Base-by-base conservation (phyloP, 208 protist species). In the Trypanosoma avium region DNA sequence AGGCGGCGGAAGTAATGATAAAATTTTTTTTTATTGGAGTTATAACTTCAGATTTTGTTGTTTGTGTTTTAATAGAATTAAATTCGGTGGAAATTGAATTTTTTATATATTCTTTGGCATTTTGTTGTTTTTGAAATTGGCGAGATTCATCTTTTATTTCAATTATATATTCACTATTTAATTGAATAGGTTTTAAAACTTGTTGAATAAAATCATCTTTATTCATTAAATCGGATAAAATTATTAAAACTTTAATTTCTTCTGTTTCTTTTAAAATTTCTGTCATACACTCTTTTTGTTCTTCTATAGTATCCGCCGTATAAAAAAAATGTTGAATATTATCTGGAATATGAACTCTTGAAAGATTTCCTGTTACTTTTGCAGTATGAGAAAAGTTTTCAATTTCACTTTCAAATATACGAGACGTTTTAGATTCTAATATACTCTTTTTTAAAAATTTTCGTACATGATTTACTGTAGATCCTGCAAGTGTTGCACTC, bases 401-500 rank as follows among this genome's bases (percentile, higher is more conserved):
- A 1, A 72, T 53, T 42, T 67, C 61, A 30, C 65, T 60, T 45
- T 90, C 87, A 70, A 96, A 96, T 15, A 96, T 79, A 12, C 73
- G 79, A 8, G 86, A 79, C 7, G 85, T 76, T 45, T 79, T 76
- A 40, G 81, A 78, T 19, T 77, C 83, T 9, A 96, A 69, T 5
- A 93, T 46, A 53, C 85, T 92, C 72, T 94, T 94, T 66, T 93
- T 94, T 77, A 96, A 88, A 77, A 86, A 96, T 9, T 81, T 77
- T 3, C 87, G 82, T 43, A 96, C 77, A 71, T 96, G 90, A 63
- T 92, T 93, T 2, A 96, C 87, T 17, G 84, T 92, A 0, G 87
- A 92, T 2, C 84, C 86, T 9, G 84, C 81, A 0, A 96, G 78
- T 10, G 90, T 96, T 10, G 88, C 90, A 60, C 86, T 93, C 12